Evolutionary conservation across 352 stramenopile species (phyloP).

Genomic region (Pythium brachiatum): DNA sequence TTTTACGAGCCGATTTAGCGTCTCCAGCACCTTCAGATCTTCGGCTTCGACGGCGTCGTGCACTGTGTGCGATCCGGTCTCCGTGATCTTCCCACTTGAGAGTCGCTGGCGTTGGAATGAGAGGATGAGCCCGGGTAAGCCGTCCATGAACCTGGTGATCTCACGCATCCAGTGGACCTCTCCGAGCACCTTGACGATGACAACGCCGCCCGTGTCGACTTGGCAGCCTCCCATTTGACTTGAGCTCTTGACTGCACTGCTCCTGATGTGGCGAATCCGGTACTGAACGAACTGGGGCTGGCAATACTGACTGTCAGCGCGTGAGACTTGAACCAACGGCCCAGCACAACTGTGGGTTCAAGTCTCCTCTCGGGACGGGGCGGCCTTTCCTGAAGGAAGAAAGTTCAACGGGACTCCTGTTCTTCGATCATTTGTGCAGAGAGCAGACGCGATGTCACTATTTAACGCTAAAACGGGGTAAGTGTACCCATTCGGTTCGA

Average conservation of each 20-base stretch:
- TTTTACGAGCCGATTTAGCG: slow-evolving; percentile 1
- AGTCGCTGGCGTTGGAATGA: not conserved
- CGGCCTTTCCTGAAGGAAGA: no score
- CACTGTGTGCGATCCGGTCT: not conserved
- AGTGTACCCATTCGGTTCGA: not conserved
- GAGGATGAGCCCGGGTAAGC: slow-evolving; percentile 4
- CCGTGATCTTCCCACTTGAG: not conserved
- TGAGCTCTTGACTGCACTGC: not conserved
- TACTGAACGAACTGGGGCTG: not conserved
- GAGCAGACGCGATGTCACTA: not conserved
- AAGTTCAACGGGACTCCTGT: not conserved
- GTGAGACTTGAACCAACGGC: no score
- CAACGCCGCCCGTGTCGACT: not conserved
- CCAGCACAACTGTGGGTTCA: no score
- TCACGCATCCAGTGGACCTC: slow-evolving; percentile 13
- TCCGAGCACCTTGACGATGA: slow-evolving; percentile 4
- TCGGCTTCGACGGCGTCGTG: not conserved
- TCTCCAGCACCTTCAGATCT: slow-evolving; percentile 7
- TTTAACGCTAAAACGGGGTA: not conserved
- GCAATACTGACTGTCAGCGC: no score
- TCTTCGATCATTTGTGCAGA: not conserved
- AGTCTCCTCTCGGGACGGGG: no score
- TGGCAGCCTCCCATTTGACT: not conserved
- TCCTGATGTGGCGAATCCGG: not conserved
- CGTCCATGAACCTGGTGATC: slow-evolving; percentile 14